Percentiles rank a stretch among this genome's conserved stretches.
Evolutionary conservation across 2,329 filamentous ascomycete genomes (phyloP).

Genomic region (Aspergillus brasiliensis): DNA sequence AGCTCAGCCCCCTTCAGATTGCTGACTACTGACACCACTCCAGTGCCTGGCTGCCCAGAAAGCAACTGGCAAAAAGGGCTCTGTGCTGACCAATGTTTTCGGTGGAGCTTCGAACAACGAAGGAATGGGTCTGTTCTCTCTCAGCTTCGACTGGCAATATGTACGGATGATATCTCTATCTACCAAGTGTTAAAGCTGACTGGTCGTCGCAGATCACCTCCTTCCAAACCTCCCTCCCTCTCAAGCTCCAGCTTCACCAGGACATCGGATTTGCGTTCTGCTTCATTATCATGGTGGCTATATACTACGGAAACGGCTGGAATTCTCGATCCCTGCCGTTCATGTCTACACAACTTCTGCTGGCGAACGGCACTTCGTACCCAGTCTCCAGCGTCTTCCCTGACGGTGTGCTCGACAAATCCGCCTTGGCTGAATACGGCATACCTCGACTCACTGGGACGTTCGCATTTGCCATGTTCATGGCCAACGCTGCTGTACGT

Average conservation of each 20-base stretch:
- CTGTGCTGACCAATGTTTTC: slow-evolving; percentile 23
- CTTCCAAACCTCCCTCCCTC: slow-evolving; percentile 55
- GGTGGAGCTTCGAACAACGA: slow-evolving; percentile 29
- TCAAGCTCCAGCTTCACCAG: slow-evolving; percentile 53
- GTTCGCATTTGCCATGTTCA: slow-evolving; percentile 5
- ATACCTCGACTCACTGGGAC: slow-evolving; percentile 27
- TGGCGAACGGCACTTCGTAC: slow-evolving; percentile 27
- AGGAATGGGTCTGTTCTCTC: slow-evolving; percentile 27
- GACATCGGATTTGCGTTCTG: slow-evolving; percentile 53
- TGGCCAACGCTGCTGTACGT: slow-evolving; percentile 10
- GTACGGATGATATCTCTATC: slow-evolving; percentile 18
- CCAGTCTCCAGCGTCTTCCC: slow-evolving; percentile 23
- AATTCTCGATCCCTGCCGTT: slow-evolving; percentile 25
- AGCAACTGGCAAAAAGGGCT: slow-evolving; percentile 8
- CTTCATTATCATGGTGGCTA: slow-evolving; percentile 34
- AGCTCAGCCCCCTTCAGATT: too few relatives aligned
- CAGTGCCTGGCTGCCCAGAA: slow-evolving; percentile 18
- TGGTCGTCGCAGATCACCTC: slow-evolving; percentile 53
- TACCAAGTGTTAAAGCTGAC: slow-evolving; percentile 20
- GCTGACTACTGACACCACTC: too few relatives aligned
- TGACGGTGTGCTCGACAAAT: slow-evolving; percentile 28
- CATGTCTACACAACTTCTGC: slow-evolving; percentile 37
- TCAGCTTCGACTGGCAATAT: slow-evolving; percentile 30
- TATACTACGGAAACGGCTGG: slow-evolving; percentile 31
- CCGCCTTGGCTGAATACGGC: slow-evolving; percentile 28